Evolutionary conservation across 306 rosid species (phyloP), one percentile per base, ranked within the genome.

Genomic region (Citrullus amarus): DNA sequence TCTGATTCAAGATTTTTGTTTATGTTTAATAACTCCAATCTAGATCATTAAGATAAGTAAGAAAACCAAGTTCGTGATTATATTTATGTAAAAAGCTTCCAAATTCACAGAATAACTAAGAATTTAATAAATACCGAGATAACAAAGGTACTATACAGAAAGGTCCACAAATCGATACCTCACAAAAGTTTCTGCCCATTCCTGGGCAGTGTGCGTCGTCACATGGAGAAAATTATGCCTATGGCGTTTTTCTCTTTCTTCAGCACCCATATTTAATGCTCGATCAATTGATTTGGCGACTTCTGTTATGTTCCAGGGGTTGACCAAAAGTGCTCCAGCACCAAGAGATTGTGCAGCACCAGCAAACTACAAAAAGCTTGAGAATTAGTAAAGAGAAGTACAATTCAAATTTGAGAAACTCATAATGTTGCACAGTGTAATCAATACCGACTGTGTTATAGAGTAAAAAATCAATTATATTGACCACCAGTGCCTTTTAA

Each of bases 341-440:
- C 98, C 98, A 79, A 95, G 96, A 56, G 97, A 92, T 86, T 95
- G 98, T 50, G 98, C 98, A 32, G 97, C 97, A 50, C 98, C 98
- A 79, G 98, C 98, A 89, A 95, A 95, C 98, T 95, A 89, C 80
- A 57, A 58, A 80, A 46, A 15, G 62, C 65, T 83, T 53, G 57
- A 60, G 46, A 62, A 79, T 68, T 72, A 80, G 79, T 80, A 6
- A 54, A n/a, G 34, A 25, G 30, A 15, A 51, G 60, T 28, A 13
- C 30, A 67, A 11, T 55, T 43, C 43, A 41, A 43, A 43, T 55
- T 25, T 44, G 51, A 81, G 53, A n/a, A 14, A 22, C 6, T 72
- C 28, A 22, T 50, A 50, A 72, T 28, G 58, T 15, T 8, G 55
- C 43, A 25, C 17, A 48, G 34, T 20, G 57, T 71, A 71, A 28